Evolutionary conservation across 768 basidiomycete genomes (phyloP).

Genomic region (Gymnopilus junonius): DNA sequence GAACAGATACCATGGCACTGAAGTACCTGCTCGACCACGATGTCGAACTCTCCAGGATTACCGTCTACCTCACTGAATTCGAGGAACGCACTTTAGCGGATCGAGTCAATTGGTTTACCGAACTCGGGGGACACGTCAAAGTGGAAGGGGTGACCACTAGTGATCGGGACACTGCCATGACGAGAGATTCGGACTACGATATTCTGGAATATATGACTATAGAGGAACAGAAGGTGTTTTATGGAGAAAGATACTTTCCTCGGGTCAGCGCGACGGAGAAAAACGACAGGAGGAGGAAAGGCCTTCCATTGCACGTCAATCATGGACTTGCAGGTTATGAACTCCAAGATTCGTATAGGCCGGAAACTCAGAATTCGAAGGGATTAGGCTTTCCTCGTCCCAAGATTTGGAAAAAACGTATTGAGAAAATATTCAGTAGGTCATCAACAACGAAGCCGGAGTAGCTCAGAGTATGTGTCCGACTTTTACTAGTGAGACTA

Average conservation of each 20-base stretch:
- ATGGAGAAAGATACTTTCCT: constrained; percentile 24
- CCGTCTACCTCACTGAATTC: constrained; percentile 26
- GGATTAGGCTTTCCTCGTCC: background rate
- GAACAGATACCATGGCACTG: constrained; percentile 28
- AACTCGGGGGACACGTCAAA: constrained; percentile 22
- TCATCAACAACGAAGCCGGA: background rate
- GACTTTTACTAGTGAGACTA: background rate
- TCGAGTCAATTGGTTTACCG: constrained; percentile 15
- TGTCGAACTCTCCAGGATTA: constrained; percentile 21
- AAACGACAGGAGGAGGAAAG: constrained; percentile 27
- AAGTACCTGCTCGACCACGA: constrained; percentile 22
- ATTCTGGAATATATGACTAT: constrained; percentile 27
- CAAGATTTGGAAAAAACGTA: background rate
- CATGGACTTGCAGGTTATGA: background rate
- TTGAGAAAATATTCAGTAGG: background rate
- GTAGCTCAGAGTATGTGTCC: background rate
- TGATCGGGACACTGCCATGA: constrained; percentile 29
- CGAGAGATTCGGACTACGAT: constrained; percentile 29
- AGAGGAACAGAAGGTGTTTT: constrained; percentile 27
- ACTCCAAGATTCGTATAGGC: background rate
- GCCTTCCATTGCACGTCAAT: constrained; percentile 19
- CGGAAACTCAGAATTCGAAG: background rate
- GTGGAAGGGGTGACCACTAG: constrained; percentile 24
- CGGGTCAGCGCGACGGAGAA: constrained; percentile 27
- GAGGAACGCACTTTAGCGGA: constrained; percentile 11